Evolutionary conservation across 2,329 filamentous ascomycete species (phyloP).

Genomic region (Karstenula rhodostoma): DNA sequence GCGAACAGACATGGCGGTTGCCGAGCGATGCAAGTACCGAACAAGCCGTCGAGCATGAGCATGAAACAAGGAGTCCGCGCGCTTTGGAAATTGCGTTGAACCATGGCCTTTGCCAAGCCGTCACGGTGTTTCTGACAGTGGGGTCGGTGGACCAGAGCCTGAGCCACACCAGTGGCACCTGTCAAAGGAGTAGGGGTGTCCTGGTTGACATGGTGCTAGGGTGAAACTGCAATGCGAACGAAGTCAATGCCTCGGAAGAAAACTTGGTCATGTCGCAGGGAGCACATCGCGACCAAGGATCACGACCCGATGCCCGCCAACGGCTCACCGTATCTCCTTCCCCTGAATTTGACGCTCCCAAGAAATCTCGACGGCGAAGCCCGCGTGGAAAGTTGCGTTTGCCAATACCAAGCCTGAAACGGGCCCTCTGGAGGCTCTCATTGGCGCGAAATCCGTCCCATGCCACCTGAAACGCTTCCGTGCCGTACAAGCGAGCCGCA

Average conservation of each 20-base stretch:
- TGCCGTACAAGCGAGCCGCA: slow-evolving; percentile 1
- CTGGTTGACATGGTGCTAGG: not conserved
- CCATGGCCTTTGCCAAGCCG: slow-evolving; percentile 1
- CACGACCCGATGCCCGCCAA: not conserved
- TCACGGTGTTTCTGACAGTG: slow-evolving; percentile 3
- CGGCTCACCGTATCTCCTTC: not conserved
- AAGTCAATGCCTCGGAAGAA: slow-evolving; percentile 7
- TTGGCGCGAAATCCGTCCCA: slow-evolving; percentile 11
- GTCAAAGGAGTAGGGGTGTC: not conserved
- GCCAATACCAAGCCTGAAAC: not conserved
- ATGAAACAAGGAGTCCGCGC: slow-evolving; percentile 9
- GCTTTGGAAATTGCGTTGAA: not conserved
- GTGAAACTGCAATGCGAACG: not conserved
- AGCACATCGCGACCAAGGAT: not conserved
- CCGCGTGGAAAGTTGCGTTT: slow-evolving; percentile 4
- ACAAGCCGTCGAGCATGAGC: not conserved
- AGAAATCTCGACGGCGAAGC: slow-evolving; percentile 2
- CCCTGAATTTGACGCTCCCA: not conserved
- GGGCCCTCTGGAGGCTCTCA: not conserved
- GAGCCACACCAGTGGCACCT: not conserved
- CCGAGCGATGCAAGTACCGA: slow-evolving; percentile 5
- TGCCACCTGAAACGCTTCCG: slow-evolving; percentile 5
- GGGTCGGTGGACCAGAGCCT: slow-evolving; percentile 3
- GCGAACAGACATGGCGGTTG: not conserved
- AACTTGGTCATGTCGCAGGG: not conserved